These are phyloP conservation scores for Spergularia marina DNA, from an alignment of 148 eudicot species.

Conservation along the genomic window DNA sequence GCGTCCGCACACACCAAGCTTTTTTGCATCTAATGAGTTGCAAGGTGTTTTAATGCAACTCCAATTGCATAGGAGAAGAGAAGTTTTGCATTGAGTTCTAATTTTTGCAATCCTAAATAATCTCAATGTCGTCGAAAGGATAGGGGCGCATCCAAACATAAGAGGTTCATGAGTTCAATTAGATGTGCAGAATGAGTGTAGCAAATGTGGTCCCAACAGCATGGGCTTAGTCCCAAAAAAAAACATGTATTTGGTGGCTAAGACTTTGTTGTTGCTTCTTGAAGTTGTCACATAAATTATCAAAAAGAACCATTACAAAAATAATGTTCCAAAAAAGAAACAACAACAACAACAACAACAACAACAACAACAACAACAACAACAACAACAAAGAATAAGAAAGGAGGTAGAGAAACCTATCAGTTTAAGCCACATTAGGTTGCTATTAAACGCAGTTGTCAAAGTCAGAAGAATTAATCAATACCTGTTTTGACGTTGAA, in stretches of 20 bases:
- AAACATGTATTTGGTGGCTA: too few species aligned
- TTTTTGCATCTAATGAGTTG: background rate
- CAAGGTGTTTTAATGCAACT: too few species aligned
- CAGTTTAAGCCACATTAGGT: background rate
- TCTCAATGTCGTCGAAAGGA: too few species aligned
- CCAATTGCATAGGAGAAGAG: too few species aligned
- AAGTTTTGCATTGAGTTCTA: too few species aligned
- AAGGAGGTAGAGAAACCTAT: background rate
- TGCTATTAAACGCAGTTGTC: background rate
- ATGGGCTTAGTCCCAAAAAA: background rate
- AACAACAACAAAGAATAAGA: too few species aligned
- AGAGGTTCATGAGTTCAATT: background rate
- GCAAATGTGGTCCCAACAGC: background rate
- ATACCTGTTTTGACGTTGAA: constrained; percentile 53
- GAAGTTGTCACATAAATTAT: background rate
- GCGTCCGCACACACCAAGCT: background rate
- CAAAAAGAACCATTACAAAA: background rate
- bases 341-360: too few species aligned
- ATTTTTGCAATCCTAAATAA: too few species aligned
- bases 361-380: too few species aligned
- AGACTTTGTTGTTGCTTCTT: too few species aligned
- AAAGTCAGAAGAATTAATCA: background rate
- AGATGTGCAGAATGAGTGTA: background rate
- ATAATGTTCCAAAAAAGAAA: background rate
- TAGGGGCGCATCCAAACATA: background rate